These are phyloP conservation scores for Debaryomyces maramus DNA, from an alignment of 805 yeast species.

Conservation along the genomic window DNA sequence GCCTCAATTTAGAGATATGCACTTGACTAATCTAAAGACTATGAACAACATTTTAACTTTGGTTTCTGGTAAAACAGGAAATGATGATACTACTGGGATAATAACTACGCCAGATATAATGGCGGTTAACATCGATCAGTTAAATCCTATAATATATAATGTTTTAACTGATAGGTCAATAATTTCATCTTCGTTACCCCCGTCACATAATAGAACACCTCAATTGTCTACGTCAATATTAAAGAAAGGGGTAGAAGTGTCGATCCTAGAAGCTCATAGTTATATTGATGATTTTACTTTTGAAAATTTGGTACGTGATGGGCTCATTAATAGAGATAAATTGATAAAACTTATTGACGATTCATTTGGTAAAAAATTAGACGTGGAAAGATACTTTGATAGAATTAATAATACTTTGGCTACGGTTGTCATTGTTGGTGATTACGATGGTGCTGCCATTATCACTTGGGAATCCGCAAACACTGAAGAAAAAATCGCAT, in stretches of 20 bases:
- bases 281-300: slow-evolving; percentile 39
- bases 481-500: slow-evolving; percentile 51
- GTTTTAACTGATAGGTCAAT: slow-evolving; percentile 88
- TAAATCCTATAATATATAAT: slow-evolving; percentile 88
- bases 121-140: slow-evolving; percentile 47
- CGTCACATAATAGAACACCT: slow-evolving; percentile 53
- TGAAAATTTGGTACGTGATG: slow-evolving; percentile 33
- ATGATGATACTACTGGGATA: slow-evolving; percentile 66
- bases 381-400: slow-evolving; percentile 61
- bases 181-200: slow-evolving; percentile 87
- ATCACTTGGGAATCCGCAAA: slow-evolving; percentile 69
- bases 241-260: slow-evolving; percentile 69
- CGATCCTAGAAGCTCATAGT: slow-evolving; percentile 34
- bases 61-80: slow-evolving; percentile 43
- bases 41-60: slow-evolving; percentile 57
- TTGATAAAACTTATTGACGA: slow-evolving; percentile 67
- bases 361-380: slow-evolving; percentile 73
- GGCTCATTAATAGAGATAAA: slow-evolving; percentile 53
- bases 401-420: slow-evolving; percentile 71
- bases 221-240: slow-evolving; percentile 74
- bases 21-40: slow-evolving; percentile 62
- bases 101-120: slow-evolving; percentile 85
- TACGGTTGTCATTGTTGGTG: slow-evolving; percentile 81
- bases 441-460: slow-evolving; percentile 93
- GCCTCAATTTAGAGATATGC: slow-evolving; percentile 49